Percentiles rank a stretch among this genome's conserved stretches.
Conservation (phyloP, 805 yeast species). For the Candida loeiensis region DNA sequence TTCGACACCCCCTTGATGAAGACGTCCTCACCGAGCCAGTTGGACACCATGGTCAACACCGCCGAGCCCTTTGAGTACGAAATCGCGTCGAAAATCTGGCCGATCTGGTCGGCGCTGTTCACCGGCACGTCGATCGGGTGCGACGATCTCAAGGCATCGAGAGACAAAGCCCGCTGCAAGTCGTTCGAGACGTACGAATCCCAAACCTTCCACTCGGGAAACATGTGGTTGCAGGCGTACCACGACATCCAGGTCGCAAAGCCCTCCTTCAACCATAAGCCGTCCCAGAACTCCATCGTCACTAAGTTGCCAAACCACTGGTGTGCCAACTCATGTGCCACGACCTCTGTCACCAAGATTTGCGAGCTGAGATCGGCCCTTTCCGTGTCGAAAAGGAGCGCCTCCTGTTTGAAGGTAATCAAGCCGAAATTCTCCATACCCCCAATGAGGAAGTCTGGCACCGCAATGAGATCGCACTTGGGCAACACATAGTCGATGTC, state of each 20-base stretch:
- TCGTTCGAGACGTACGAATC: constrained; percentile 76
- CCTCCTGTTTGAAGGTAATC: constrained; percentile 75
- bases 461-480: constrained; percentile 77
- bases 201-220: constrained; percentile 87
- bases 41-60: constrained; percentile 71
- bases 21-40: constrained; percentile 73
- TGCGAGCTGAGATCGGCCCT: constrained; percentile 60
- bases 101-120: constrained; percentile 71
- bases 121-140: constrained; percentile 87
- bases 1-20: constrained; percentile 77
- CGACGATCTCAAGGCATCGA: constrained; percentile 78
- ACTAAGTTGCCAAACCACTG: constrained; percentile 92
- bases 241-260: constrained; percentile 92
- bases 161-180: constrained; percentile 67
- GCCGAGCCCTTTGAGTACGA: constrained; percentile 82
- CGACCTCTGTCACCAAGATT: constrained; percentile 79
- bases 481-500: constrained; percentile 77
- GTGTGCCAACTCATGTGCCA: constrained; percentile 85
- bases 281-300: constrained; percentile 93
- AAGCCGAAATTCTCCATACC: constrained; percentile 90
- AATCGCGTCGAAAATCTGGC: constrained; percentile 81
- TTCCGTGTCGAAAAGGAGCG: constrained; percentile 66
- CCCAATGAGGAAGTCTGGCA: constrained; percentile 80
- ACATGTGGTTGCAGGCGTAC: constrained; percentile 72
- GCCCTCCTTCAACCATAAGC: constrained; percentile 84